Evolutionary conservation across 225 moss, liverwort and hornwort genomes (phyloP), one percentile per base, ranked within the genome.

Genomic region (Bryum argenteum): DNA sequence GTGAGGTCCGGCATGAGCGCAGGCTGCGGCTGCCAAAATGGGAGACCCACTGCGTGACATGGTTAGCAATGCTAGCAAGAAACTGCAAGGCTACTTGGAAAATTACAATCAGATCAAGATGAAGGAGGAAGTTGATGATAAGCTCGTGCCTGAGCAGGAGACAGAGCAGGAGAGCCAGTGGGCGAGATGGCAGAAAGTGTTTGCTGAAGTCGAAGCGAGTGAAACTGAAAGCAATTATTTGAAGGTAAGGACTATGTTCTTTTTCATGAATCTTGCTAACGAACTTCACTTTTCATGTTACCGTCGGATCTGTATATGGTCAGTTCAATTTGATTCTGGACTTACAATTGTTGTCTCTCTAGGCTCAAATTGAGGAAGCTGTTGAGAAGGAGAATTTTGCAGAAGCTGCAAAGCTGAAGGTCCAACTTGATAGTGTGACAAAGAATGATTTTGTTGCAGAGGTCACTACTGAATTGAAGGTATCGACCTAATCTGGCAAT

Each of bases 351-450:
- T 65, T 51, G 53, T 66, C 48, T 73, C 50, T 65, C 40, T 76
- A 96, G 98, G 84, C 89, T n/a, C 98, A 92, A 91, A 72, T 98
- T 62, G 98, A 98, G 70, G 91, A 98, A 75, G 92, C 98, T 15
- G 88, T 91, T 6, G 85, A 88, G 58, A 80, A 74, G 52, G 92
- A 98, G 80, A 68, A 85, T 68, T 98, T 94, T 70, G 79, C 81
- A 76, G 92, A 94, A 52, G 98, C 98, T 71, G 87, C 88, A 8
- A 85, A 71, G 63, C 78, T 94, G 69, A 98, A 98, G 83, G 82
- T 79, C 65, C 88, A 94, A 67, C 78, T 98, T 60, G 87, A 92
- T 71, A 71, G 89, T 54, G 85, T 92, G 64, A 78, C 85, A 54
- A 85, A 91, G 20, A 85, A 74, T 58, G 98, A 98, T 54, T 63